Conservation (phyloP, 176 grass and related monocot genomes). For the Oryza nivara region DNA sequence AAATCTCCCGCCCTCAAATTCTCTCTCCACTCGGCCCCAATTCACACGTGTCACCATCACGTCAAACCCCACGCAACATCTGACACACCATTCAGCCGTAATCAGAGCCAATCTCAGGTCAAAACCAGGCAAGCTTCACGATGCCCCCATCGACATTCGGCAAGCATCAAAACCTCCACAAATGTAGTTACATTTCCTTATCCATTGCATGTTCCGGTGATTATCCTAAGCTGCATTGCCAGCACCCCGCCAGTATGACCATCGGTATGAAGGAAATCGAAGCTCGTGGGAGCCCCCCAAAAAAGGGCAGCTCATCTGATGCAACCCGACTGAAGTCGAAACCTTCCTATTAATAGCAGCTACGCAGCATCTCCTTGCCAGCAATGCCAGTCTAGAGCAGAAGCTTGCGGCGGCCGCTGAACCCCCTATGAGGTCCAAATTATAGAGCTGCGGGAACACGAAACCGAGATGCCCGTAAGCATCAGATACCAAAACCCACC, state of each 20-base stretch:
- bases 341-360: constrained; percentile 37
- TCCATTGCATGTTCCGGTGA: not conserved
- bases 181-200: constrained; percentile 9
- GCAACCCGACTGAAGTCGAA: constrained; percentile 6
- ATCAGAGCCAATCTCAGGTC: not conserved
- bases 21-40: not conserved
- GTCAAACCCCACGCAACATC: not conserved
- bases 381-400: not conserved
- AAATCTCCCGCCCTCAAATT: not conserved
- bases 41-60: not conserved
- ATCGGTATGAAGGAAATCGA: not conserved
- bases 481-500: constrained; percentile 49
- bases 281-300: not conserved
- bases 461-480: constrained; percentile 30
- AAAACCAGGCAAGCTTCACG: not conserved
- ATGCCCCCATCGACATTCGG: not conserved
- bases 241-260: not conserved
- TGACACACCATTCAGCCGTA: not conserved
- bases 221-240: constrained; percentile 40
- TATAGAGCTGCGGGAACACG: constrained; percentile 14
- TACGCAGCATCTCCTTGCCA: not conserved
- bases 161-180: constrained; percentile 17
- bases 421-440: constrained; percentile 14
- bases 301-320: not conserved
- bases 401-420: not conserved